These are phyloP conservation scores for Xylaria digitata DNA, from an alignment of 2,329 filamentous ascomycete species.

Conservation along the genomic window DNA sequence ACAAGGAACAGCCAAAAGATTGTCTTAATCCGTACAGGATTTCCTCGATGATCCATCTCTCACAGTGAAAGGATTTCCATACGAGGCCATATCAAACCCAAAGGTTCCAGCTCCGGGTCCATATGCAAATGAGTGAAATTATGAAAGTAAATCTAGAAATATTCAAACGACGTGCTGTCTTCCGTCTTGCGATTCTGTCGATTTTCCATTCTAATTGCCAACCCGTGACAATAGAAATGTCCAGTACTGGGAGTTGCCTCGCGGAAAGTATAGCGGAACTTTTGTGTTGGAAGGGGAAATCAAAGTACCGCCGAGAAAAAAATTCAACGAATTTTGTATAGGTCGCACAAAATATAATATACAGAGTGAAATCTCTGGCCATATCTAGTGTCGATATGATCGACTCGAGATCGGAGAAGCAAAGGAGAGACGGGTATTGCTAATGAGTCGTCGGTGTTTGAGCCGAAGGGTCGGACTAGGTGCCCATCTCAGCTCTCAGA, in stretches of 20 bases:
- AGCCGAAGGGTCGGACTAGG: not conserved
- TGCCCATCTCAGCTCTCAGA: not conserved
- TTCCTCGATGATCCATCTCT: no score
- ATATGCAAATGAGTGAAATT: not conserved
- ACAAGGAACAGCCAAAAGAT: not conserved
- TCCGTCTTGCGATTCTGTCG: conserved; percentile 26
- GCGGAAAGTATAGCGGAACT: not conserved
- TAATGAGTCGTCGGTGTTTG: not conserved
- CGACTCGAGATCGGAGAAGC: not conserved
- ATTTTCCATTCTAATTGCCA: conserved; percentile 5
- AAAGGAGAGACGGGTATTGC: not conserved
- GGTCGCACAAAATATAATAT: not conserved
- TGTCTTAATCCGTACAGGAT: not conserved
- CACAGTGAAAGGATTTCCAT: conserved; percentile 1
- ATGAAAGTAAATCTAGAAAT: not conserved
- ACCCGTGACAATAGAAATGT: no score
- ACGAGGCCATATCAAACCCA: no score
- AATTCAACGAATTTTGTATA: not conserved
- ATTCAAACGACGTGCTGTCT: conserved; percentile 16
- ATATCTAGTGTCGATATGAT: not conserved
- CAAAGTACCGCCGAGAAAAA: not conserved
- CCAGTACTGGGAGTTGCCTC: not conserved
- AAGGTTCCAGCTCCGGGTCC: not conserved
- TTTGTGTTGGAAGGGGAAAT: not conserved
- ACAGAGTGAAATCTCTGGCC: not conserved